These are phyloP conservation scores for Stylosanthes scabra DNA, from an alignment of 331 rosid species.

Conservation along the genomic window DNA sequence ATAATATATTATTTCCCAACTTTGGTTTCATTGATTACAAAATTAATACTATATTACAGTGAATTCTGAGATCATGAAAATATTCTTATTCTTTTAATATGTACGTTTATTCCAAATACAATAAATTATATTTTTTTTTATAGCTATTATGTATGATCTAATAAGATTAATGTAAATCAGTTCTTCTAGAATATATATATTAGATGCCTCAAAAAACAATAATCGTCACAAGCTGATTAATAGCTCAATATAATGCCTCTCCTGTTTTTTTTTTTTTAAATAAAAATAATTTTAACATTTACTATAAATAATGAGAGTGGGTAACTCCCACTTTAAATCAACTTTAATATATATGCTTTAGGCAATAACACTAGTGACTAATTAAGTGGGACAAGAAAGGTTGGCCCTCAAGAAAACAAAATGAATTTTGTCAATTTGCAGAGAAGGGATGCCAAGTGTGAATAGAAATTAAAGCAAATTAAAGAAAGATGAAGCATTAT, in stretches of 20 bases:
- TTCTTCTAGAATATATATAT: background rate
- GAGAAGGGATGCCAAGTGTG: conserved; percentile 6
- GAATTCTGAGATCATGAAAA: background rate
- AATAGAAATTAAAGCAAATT: background rate
- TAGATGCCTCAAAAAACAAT: background rate
- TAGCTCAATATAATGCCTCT: background rate
- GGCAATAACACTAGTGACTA: background rate
- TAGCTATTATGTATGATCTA: background rate
- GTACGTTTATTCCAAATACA: background rate
- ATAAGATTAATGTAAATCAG: background rate
- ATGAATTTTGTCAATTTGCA: background rate
- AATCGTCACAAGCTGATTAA: background rate
- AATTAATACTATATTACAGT: background rate
- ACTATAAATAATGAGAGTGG: background rate
- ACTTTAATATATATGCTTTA: conserved; percentile 4
- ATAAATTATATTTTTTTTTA: background rate
- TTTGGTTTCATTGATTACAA: background rate
- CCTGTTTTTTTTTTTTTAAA: background rate
- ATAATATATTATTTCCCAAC: background rate
- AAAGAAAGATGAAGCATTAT: background rate
- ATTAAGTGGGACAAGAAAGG: background rate
- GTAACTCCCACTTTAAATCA: background rate
- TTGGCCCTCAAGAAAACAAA: background rate
- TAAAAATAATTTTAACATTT: background rate
- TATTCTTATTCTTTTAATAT: background rate